Base-by-base conservation (phyloP, 164 flowering plant genomes). In the Kalanchoe fedtschenkoi region DNA sequence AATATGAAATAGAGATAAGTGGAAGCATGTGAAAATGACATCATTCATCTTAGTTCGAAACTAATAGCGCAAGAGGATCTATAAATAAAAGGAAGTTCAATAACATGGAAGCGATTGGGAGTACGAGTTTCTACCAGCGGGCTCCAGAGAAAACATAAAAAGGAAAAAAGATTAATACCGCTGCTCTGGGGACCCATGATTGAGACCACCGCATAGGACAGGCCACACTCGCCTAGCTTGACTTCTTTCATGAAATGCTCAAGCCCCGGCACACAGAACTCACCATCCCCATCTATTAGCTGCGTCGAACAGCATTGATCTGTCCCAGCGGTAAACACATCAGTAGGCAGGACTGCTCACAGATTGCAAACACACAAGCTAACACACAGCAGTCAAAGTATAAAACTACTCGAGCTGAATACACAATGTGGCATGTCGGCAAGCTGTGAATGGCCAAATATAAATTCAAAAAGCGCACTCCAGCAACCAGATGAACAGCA, bases 131-230 rank as follows among this genome's bases (percentile, higher is more conserved):
- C 17, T 28, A 51, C n/a, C n/a, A n/a, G n/a, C n/a, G n/a, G n/a
- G n/a, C n/a, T n/a, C n/a, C n/a, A n/a, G n/a, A n/a, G n/a, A n/a
- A n/a, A n/a, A n/a, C 11, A n/a, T 60, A 1, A 37, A n/a, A 51
- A 26, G n/a, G n/a, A n/a, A n/a, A 82, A n/a, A n/a, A n/a, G n/a
- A n/a, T n/a, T n/a, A n/a, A 76, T 83, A 92, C 98, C 98, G 74
- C 98, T 92, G 72, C 96, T 92, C 71, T 92, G 97, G n/a, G 97
- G 98, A 29, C 98, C 98, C 98, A 93, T 93, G 70, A 93, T 93
- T 66, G 98, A 87, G 58, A 89, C 97, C 32, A 93, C 83, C 11
- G 96, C 97, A 77, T 93, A 93, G 24, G 98, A 93, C 64, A 89
- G 88, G n/a, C 97, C 98, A 70, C 96, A 86, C 56, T 86, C 95